A percentile compares a stretch with the other conserved stretches of the same genome.
Evolutionary conservation across 331 rosid species (phyloP).

Genomic region (Quercus phellos): DNA sequence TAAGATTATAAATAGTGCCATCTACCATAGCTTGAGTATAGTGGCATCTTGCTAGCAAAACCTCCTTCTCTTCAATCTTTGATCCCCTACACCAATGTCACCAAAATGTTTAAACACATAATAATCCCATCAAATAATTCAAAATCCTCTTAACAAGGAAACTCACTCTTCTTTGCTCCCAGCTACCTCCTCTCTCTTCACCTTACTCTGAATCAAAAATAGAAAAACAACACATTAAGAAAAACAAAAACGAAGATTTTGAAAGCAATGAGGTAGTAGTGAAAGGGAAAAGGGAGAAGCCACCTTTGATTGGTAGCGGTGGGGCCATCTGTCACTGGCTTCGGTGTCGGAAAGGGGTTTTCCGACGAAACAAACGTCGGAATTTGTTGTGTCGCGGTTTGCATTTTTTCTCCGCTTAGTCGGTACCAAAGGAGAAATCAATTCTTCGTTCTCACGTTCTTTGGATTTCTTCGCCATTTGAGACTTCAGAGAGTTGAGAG

Average conservation of each 20-base stretch:
- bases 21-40: slow-evolving; percentile 27
- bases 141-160: too few species aligned
- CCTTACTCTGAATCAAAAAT: too few species aligned
- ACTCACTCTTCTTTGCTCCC: too few species aligned
- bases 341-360: slow-evolving; percentile 15
- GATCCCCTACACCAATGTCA: neutral
- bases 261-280: too few species aligned
- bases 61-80: neutral
- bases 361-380: slow-evolving; percentile 18
- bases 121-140: too few species aligned
- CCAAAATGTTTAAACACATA: neutral
- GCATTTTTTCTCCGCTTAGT: slow-evolving; percentile 19
- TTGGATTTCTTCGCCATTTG: neutral
- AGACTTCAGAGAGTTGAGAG: neutral
- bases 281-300: too few species aligned
- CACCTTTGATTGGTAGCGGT: slow-evolving; percentile 15
- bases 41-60: slow-evolving; percentile 13
- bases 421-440: slow-evolving; percentile 6
- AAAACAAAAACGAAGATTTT: too few species aligned
- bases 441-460: neutral
- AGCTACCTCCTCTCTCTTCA: too few species aligned
- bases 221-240: too few species aligned
- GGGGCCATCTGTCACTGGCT: slow-evolving; percentile 30
- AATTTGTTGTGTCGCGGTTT: neutral
- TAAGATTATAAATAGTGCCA: slow-evolving; percentile 7